Evolutionary conservation across 164 flowering plant genomes (phyloP).

Genomic region (Umbellularia californica): DNA sequence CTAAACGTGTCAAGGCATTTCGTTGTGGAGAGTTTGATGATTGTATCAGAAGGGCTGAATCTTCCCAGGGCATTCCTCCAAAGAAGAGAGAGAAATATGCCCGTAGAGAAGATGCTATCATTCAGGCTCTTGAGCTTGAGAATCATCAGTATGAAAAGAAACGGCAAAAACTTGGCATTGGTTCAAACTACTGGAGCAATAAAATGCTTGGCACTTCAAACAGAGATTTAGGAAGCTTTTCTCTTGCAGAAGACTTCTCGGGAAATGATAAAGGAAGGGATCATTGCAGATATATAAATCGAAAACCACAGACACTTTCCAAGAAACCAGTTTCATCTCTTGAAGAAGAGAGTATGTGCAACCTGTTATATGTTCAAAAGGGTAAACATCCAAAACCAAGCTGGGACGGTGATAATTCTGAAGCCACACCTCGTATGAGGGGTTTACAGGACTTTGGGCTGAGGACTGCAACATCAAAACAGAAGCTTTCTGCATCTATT

Average conservation of each 20-base stretch:
- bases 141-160: slow-evolving; percentile 51
- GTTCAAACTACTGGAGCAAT: slow-evolving; percentile 28
- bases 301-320: slow-evolving; percentile 26
- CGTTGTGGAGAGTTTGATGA: slow-evolving; percentile 98
- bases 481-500: slow-evolving; percentile 29
- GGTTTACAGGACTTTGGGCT: slow-evolving; percentile 79
- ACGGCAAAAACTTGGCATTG: slow-evolving; percentile 39
- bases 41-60: slow-evolving; percentile 85
- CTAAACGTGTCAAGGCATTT: slow-evolving; percentile 94
- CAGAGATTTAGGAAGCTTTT: slow-evolving; percentile 24
- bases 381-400: slow-evolving; percentile 33
- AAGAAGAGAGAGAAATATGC: slow-evolving; percentile 98
- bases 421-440: slow-evolving; percentile 57
- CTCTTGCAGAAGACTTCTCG: slow-evolving; percentile 23
- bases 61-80: slow-evolving; percentile 64
- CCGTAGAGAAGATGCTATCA: slow-evolving; percentile 96
- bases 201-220: slow-evolving; percentile 27
- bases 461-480: slow-evolving; percentile 39
- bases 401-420: slow-evolving; percentile 47
- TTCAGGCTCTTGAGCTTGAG: slow-evolving; percentile 98
- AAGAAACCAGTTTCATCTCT: slow-evolving; percentile 21
- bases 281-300: slow-evolving; percentile 9
- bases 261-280: no score
- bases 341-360: slow-evolving; percentile 29
- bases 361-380: slow-evolving; percentile 18